Evolutionary conservation across 345 rosid species (phyloP).

Genomic region (Melaleuca alternifolia): DNA sequence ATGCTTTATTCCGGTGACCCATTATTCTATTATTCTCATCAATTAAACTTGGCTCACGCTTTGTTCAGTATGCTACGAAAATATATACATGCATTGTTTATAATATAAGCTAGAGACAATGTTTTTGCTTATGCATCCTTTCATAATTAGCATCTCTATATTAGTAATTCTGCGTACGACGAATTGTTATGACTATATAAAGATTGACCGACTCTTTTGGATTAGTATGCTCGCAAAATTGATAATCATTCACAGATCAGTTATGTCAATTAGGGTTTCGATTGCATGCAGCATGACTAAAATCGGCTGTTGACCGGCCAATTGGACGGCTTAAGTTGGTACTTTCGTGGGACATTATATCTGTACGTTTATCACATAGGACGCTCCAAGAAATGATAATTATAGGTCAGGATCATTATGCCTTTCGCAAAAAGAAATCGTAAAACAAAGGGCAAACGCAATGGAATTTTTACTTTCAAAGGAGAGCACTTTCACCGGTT

Average conservation of each 20-base stretch:
- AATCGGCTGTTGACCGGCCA: not conserved
- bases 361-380: not conserved
- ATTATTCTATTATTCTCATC: not conserved
- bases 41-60: not conserved
- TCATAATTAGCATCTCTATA: not conserved
- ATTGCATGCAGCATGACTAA: not conserved
- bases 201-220: not conserved
- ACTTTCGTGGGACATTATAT: not conserved
- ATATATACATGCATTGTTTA: not conserved
- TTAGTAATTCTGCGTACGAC: not conserved
- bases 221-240: not conserved
- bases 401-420: not conserved
- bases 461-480: slow-evolving; percentile 10
- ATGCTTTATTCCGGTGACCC: not conserved
- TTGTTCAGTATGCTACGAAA: not conserved
- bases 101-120: not conserved
- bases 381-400: not conserved
- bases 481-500: slow-evolving; percentile 26
- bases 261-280: not conserved
- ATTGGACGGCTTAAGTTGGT: slow-evolving; percentile 1
- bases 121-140: not conserved
- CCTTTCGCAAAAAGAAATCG: slow-evolving; percentile 1
- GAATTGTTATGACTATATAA: not conserved
- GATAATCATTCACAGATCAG: not conserved
- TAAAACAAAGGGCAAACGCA: not conserved